Evolutionary conservation across 345 rosid genomes (phyloP).

Genomic region (Passiflora organensis): DNA sequence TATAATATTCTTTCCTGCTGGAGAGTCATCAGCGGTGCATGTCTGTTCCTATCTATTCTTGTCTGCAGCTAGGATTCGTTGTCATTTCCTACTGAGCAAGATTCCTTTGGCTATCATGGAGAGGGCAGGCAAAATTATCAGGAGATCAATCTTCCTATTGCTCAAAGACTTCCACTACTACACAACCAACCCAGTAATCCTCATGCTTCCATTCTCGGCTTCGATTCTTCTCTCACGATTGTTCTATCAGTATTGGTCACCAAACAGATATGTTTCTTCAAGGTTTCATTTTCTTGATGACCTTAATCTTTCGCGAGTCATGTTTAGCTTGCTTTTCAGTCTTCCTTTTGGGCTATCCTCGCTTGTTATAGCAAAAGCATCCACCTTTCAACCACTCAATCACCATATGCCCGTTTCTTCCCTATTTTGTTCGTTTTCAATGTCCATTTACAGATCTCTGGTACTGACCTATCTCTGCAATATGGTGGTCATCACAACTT

Average conservation of each 20-base stretch:
- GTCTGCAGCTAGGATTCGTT: too few relatives aligned
- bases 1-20: too few relatives aligned
- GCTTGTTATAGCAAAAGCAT: conserved; percentile 34
- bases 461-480: conserved; percentile 22
- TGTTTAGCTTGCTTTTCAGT: conserved; percentile 5
- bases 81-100: too few relatives aligned
- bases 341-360: conserved; percentile 25
- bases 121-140: conserved; percentile 26
- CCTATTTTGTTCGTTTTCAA: neutral
- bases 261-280: neutral
- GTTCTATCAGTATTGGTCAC: conserved; percentile 7
- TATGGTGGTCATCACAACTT: conserved; percentile 13
- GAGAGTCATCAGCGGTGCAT: too few relatives aligned
- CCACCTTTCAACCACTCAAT: conserved; percentile 22
- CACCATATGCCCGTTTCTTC: conserved; percentile 7
- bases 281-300: neutral
- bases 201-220: conserved; percentile 43
- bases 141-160: conserved; percentile 40
- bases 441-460: conserved; percentile 18
- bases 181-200: conserved; percentile 23
- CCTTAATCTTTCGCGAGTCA: neutral
- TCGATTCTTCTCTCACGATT: conserved; percentile 24
- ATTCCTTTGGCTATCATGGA: conserved; percentile 15
- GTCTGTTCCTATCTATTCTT: too few relatives aligned
- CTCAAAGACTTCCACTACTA: conserved; percentile 27